Base-by-base conservation (phyloP, 441 rosid genomes). In the Pelargonium fulgidum region DNA sequence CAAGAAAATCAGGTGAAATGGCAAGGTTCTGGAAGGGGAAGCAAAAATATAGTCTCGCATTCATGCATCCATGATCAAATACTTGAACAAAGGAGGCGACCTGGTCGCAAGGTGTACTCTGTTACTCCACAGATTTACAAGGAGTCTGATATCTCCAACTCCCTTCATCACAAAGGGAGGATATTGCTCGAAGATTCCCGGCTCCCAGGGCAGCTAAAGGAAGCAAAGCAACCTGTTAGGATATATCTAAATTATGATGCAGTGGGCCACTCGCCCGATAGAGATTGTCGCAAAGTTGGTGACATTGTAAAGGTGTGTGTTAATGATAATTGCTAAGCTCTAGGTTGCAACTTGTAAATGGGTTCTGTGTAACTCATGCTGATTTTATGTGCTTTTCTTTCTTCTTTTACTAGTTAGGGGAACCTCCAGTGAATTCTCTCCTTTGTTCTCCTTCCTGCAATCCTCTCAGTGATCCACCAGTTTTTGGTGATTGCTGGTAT, bases 31-130 rank as follows among this genome's bases (percentile, higher is more conserved):
- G 88, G 77, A 62, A 80, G 80, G 66, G 88, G 78, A 77, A 80
- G 67, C 70, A 83, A 16, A 48, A 79, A 72, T 24, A 63, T 90
- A 66, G 75, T 74, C 14, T 81, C 96, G 11, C 99, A 94, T 80
- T 94, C 99, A 9, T 94, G 99, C 59, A 94, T 94, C 62, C 99
- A 94, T 76, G 99, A 87, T 80, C 89, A 90, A 79, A 94, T 94
- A 78, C 81, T 94, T 70, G 86, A 92, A 71, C 92, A 89, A 80
- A 86, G 99, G 83, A 84, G 82, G 76, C 84, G 89, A 54, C 95
- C 99, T 4, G 97, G 98, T 75, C 89, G 76, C 52, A 85, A 87
- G 80, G 94, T 89, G 3, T 92, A 85, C 79, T 89, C 89, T 0
- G 91, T 94, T 70, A 92, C 93, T 42, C 98, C 98, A 5, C 99